phyloP scores from a whole-genome alignment of 2,329 filamentous ascomycete genomes.

The Drechslerella dactyloides region DNA sequence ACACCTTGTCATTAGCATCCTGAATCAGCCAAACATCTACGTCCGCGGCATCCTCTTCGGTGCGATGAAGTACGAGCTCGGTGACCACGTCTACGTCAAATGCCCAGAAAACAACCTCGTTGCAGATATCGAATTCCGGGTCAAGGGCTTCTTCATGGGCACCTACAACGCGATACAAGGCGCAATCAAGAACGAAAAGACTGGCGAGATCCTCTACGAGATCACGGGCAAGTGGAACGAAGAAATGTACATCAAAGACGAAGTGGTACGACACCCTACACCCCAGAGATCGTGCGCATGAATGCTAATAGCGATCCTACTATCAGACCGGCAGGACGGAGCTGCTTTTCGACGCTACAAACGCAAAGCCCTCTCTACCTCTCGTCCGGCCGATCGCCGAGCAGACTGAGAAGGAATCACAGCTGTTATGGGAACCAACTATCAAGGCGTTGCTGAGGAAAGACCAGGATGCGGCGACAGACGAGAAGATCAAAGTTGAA shows the following conservation, averaged over 20 bases:
- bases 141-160: conserved; percentile 94
- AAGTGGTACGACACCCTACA: conserved; percentile 66
- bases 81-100: conserved; percentile 89
- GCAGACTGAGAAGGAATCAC: conserved; percentile 88
- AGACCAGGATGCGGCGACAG: conserved; percentile 87
- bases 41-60: conserved; percentile 94
- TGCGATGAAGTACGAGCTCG: conserved; percentile 99
- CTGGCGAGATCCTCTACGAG: conserved; percentile 86
- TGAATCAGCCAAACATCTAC: conserved; percentile 99
- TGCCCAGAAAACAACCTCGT: conserved; percentile 86
- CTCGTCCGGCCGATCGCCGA: conserved; percentile 78
- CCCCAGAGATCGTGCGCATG: background rate
- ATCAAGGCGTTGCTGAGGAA: conserved; percentile 79
- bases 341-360: conserved; percentile 83
- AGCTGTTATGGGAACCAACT: conserved; percentile 82
- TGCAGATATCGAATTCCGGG: conserved; percentile 97
- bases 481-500: conserved; percentile 95
- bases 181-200: conserved; percentile 83
- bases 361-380: conserved; percentile 77
- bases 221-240: conserved; percentile 91
- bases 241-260: conserved; percentile 89
- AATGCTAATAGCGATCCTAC: background rate
- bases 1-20: conserved; percentile 60
- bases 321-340: conserved; percentile 83
- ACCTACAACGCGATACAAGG: conserved; percentile 97